phyloP scores from a whole-genome alignment of 768 basidiomycete genomes.

The Leccinum imitatum region DNA sequence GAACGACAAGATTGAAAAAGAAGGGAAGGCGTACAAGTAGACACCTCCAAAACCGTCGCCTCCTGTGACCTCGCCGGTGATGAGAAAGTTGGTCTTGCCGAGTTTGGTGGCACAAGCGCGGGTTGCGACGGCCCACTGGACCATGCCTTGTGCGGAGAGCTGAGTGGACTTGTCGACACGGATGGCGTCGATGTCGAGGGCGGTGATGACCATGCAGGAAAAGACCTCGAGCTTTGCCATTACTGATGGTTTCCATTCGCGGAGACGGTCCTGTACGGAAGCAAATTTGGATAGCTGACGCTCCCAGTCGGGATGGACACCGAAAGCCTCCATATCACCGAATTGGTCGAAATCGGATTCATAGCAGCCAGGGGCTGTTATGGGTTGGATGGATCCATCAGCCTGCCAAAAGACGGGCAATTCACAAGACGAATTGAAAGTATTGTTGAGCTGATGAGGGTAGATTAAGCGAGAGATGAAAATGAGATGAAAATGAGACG shows the following conservation, averaged over 20 bases:
- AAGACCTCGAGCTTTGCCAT: conserved; percentile 77
- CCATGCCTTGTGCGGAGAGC: conserved; percentile 78
- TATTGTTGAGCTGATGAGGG: conserved; percentile 54
- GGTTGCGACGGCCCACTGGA: conserved; percentile 72
- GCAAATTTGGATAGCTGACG: conserved; percentile 95
- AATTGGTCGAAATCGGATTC: conserved; percentile 91
- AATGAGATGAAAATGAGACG: conserved; percentile 18
- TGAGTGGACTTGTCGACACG: conserved; percentile 96
- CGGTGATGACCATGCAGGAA: conserved; percentile 82
- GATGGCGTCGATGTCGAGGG: conserved; percentile 90
- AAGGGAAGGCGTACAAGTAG: conserved; percentile 60
- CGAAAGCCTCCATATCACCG: conserved; percentile 96
- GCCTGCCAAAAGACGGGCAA: conserved; percentile 82
- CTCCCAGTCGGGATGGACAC: conserved; percentile 93
- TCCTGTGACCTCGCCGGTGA: conserved; percentile 92
- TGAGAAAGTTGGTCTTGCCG: conserved; percentile 86
- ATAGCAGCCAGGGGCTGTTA: conserved; percentile 71
- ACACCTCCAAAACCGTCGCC: conserved; percentile 87
- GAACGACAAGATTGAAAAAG: neutral
- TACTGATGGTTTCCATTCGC: conserved; percentile 85
- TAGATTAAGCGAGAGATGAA: neutral
- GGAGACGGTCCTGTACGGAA: conserved; percentile 92
- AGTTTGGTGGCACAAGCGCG: conserved; percentile 69
- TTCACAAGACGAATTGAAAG: conserved; percentile 69
- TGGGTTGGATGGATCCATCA: conserved; percentile 52